phyloP scores from a whole-genome alignment of 192 early-diverging fungal genomes.

The Dissophora globulifera region DNA sequence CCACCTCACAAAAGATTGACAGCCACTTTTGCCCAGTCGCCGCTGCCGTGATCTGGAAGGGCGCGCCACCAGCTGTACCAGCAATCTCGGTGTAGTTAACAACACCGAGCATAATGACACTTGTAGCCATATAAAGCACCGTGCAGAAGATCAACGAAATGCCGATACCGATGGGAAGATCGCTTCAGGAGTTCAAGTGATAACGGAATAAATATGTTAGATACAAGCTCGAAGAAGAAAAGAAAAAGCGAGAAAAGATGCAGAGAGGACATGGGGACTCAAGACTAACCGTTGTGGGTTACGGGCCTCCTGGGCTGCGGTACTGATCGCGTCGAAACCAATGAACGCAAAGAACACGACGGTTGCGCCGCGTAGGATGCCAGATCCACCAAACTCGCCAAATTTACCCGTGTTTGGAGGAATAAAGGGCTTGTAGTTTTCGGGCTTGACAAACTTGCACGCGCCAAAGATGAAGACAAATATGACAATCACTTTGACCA shows the following conservation, averaged over 20 bases:
- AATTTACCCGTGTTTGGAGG: conserved; percentile 68
- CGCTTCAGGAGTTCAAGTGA: conserved; percentile 36
- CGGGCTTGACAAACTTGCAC: conserved; percentile 68
- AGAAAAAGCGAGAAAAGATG: not conserved
- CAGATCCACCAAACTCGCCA: conserved; percentile 71
- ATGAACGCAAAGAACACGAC: conserved; percentile 86
- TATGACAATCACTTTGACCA: conserved; percentile 78
- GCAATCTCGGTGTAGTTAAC: conserved; percentile 66
- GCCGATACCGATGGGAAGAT: conserved; percentile 89
- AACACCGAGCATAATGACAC: conserved; percentile 79
- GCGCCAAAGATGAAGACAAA: conserved; percentile 86
- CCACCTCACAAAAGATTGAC: conserved; percentile 76
- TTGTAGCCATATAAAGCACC: conserved; percentile 76
- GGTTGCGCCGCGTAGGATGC: conserved; percentile 78
- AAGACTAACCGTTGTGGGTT: conserved; percentile 70
- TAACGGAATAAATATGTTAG: too few relatives aligned
- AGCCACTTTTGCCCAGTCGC: conserved; percentile 70
- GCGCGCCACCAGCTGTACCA: conserved; percentile 18
- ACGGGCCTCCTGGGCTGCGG: conserved; percentile 83
- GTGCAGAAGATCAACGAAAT: conserved; percentile 79
- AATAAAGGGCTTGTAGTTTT: conserved; percentile 85
- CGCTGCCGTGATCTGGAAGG: conserved; percentile 64
- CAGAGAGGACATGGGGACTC: too few relatives aligned
- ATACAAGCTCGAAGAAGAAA: too few relatives aligned
- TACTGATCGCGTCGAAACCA: conserved; percentile 90